A percentile compares a stretch with the other conserved stretches of the same genome.
Conservation (phyloP, 225 moss, liverwort and hornwort species). For the Ulota crispa region DNA sequence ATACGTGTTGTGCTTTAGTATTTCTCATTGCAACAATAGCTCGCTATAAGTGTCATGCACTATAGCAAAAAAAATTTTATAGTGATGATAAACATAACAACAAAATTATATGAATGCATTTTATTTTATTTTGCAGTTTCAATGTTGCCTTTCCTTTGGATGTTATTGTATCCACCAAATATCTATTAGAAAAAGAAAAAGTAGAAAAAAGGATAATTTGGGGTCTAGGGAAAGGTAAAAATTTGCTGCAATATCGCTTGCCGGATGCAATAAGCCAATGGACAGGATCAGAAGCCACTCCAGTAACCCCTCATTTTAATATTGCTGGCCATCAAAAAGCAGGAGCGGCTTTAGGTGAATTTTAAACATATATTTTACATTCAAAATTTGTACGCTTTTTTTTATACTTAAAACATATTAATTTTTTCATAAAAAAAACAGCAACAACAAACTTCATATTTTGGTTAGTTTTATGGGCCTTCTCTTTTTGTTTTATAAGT, state of each 20-base stretch:
- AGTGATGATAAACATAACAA: not conserved
- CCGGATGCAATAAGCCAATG: conserved; percentile 70
- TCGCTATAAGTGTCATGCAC: too few relatives aligned
- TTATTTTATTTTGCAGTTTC: conserved; percentile 45
- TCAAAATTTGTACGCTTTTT: not conserved
- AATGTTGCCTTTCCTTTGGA: conserved; percentile 54
- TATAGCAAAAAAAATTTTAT: not conserved
- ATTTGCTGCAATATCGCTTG: conserved; percentile 72
- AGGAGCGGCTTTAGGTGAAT: conserved; percentile 56
- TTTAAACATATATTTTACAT: too few relatives aligned
- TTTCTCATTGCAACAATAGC: too few relatives aligned
- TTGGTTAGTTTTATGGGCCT: too few relatives aligned
- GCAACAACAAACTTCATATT: too few relatives aligned
- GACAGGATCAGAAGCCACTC: conserved; percentile 64
- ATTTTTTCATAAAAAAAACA: too few relatives aligned
- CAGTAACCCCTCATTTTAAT: conserved; percentile 62
- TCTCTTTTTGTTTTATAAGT: too few relatives aligned
- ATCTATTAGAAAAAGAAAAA: conserved; percentile 68
- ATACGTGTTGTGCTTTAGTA: too few relatives aligned
- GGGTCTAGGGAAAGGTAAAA: conserved; percentile 72
- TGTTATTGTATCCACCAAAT: conserved; percentile 55
- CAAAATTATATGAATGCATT: too few relatives aligned
- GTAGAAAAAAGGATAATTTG: conserved; percentile 72
- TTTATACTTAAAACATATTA: too few relatives aligned
- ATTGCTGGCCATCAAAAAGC: conserved; percentile 64